These are phyloP conservation scores for Aspergillus ostianus DNA, from an alignment of 495 filamentous ascomycete species.

Conservation along the genomic window DNA sequence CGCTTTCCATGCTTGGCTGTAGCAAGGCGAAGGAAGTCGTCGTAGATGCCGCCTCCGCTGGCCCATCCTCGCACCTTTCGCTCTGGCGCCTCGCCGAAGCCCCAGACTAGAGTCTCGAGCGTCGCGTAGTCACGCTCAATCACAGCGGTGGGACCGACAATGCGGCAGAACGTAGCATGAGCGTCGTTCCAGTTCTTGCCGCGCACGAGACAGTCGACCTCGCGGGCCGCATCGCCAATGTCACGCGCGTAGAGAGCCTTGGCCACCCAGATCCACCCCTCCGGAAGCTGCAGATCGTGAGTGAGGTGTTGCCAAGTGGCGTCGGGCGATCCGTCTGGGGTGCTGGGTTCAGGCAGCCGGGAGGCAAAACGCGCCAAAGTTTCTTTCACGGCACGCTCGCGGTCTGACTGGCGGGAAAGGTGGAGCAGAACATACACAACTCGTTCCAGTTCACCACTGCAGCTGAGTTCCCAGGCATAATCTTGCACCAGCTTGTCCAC, in stretches of 20 bases:
- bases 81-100: slow-evolving; percentile 58
- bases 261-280: slow-evolving; percentile 79
- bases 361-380: slow-evolving; percentile 59
- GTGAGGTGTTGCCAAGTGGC: slow-evolving; percentile 55
- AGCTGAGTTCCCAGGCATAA: slow-evolving; percentile 71
- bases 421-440: slow-evolving; percentile 77
- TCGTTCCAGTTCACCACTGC: slow-evolving; percentile 62
- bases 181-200: slow-evolving; percentile 77
- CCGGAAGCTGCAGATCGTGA: slow-evolving; percentile 63
- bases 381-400: slow-evolving; percentile 65
- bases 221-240: slow-evolving; percentile 59
- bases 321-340: slow-evolving; percentile 46
- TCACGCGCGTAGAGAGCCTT: slow-evolving; percentile 79
- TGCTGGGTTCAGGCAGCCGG: slow-evolving; percentile 53
- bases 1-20: slow-evolving; percentile 35
- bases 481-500: slow-evolving; percentile 65
- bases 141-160: slow-evolving; percentile 75
- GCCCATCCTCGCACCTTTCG: slow-evolving; percentile 62
- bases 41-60: slow-evolving; percentile 75
- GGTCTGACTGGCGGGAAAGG: slow-evolving; percentile 60
- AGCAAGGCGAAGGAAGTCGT: slow-evolving; percentile 69
- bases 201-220: slow-evolving; percentile 73
- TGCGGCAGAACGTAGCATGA: slow-evolving; percentile 72
- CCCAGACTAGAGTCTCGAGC: slow-evolving; percentile 60
- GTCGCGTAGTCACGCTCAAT: slow-evolving; percentile 72